Base-by-base conservation (phyloP, 2,329 filamentous ascomycete genomes). In the Penicillium sp. region DNA sequence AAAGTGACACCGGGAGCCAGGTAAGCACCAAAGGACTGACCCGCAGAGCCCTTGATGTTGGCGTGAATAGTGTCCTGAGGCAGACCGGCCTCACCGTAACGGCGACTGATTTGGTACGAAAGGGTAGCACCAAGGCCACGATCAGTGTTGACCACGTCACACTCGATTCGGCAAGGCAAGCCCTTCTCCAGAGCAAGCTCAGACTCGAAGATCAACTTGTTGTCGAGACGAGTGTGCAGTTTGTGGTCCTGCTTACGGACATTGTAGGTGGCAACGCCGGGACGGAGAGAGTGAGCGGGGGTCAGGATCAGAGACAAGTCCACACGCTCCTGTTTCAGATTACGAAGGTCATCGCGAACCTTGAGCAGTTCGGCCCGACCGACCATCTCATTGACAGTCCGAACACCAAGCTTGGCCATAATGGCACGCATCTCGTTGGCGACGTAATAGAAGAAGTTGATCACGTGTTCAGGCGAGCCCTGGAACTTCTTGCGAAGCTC, bases 391-490 rank as follows among this genome's bases (percentile, higher is more conserved):
- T 96, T 97, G 67, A 97, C 86, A 51, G 88, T 95, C 56, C 91
- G 85, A 81, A 95, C 89, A 58, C 91, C 91, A 61, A 96, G 83
- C 73, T 87, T 89, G 43, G 91, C 90, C 91, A 97, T 96, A 72
- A 97, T 95, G 33, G 90, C 89, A 66, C 91, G 85, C 49, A 97
- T 82, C 75, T 97, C 91, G 65, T 97, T 97, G 59, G 91, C 87
- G 45, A 97, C 80, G 64, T 96, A 97, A 76, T 96, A 97, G 75
- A 95, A 95, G 78, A 96, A 96, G 79, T 96, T 97, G 72, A 97
- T 96, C 49, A 95, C 90, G 61, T 96, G 89, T 73, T 97, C 91
- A 9, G 91, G 90, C 1, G 88, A 90, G 53, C 91, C 91, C 58
- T 84, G 78, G 71, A 97, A 96, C 74, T 96, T 97, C 78, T 90